Base-by-base conservation (phyloP, 306 rosid genomes). In the Rubus idaeus region DNA sequence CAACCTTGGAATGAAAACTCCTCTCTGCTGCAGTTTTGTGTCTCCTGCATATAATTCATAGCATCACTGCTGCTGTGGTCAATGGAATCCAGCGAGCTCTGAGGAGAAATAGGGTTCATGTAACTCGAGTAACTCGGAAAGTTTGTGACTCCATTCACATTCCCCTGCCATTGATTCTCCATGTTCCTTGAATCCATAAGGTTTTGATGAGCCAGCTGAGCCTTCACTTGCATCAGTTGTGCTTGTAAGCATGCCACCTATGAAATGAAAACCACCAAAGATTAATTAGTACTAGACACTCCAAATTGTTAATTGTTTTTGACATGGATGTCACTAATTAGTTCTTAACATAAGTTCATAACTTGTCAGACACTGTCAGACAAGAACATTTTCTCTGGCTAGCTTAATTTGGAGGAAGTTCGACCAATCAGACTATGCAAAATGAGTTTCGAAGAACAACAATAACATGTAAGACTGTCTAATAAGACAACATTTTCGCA, bases 171-270 rank as follows among this genome's bases (percentile, higher is more conserved):
- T 35, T 85, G 90, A 85, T 41, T 72, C n/a, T 85, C 89, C 47
- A 75, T 77, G 83, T 51, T 83, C 58, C 86, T 55, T 30, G 87
- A 75, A 50, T 92, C 89, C 49, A 66, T 76, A 30, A 81, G 20
- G 83, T 71, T 91, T 61, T 92, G 97, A 45, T 96, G 97, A 41
- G 96, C 89, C 65, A 92, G 65, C 73, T 92, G 98, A 81, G 91
- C 88, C 83, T 81, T 96, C 80, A 81, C 88, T 79, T 92, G 99
- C 86, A 91, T 84, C 84, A 96, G 50, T 79, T 96, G 99, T 68
- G 94, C 88, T 86, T 96, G 96, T 84, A 96, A 79, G 74, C 84
- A 92, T n/a, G 97, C 91, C 84, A 96, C 98, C 99, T 96, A 37
- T 44, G 6, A 21, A 40, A 39, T 3, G 0, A n/a, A 60, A 53